These are phyloP conservation scores for Euphorbia peplus DNA, from an alignment of 345 rosid species.

Conservation along the genomic window DNA sequence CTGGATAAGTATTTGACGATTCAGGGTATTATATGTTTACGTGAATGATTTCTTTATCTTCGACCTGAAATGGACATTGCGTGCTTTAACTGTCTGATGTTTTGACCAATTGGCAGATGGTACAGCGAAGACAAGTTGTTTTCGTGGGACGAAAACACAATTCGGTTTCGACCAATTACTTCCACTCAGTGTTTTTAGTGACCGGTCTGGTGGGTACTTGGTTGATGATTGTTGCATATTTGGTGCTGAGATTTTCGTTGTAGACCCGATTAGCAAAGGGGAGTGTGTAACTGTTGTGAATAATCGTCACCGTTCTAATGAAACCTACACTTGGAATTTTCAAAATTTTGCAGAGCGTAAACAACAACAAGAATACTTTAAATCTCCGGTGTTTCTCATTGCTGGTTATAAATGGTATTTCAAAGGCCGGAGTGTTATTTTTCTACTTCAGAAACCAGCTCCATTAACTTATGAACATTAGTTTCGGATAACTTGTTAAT, in stretches of 20 bases:
- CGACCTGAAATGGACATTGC: too few relatives aligned
- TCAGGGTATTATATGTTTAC: slow-evolving; percentile 13
- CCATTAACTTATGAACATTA: too few relatives aligned
- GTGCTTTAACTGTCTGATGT: too few relatives aligned
- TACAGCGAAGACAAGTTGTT: background rate
- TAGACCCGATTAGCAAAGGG: background rate
- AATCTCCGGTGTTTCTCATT: too few relatives aligned
- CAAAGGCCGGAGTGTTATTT: too few relatives aligned
- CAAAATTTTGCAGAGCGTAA: too few relatives aligned
- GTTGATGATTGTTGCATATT: slow-evolving; percentile 16
- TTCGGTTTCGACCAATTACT: slow-evolving; percentile 5
- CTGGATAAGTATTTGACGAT: slow-evolving; percentile 3
- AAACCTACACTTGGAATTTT: background rate
- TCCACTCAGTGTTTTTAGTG: background rate
- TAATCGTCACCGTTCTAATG: background rate
- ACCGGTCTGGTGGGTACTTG: background rate
- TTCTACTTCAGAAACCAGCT: too few relatives aligned
- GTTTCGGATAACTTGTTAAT: too few relatives aligned
- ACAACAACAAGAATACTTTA: too few relatives aligned
- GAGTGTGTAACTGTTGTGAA: slow-evolving; percentile 1
- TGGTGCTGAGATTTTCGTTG: slow-evolving; percentile 14
- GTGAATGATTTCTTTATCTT: too few relatives aligned
- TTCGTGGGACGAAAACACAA: slow-evolving; percentile 1
- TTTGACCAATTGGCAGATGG: background rate
- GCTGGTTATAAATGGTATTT: too few relatives aligned